Percentiles rank a stretch among this genome's conserved stretches.
Conservation (phyloP, 176 grass and related monocot genomes). For the Avena eriantha region DNA sequence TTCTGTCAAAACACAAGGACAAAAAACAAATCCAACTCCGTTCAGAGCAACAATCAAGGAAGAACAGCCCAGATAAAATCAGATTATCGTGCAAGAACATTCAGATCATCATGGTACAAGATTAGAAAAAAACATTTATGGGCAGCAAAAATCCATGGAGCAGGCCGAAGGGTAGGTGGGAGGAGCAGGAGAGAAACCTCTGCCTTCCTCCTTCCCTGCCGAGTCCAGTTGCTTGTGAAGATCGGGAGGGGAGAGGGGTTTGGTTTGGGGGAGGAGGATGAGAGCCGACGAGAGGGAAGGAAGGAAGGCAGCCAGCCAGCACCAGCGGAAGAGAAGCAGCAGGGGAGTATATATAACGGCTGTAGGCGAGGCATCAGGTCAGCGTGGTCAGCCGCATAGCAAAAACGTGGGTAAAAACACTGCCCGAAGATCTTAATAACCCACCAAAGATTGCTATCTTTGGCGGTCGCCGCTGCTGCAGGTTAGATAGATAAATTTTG, state of each 20-base stretch:
- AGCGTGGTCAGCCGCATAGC: background rate
- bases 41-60: background rate
- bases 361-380: slow-evolving; percentile 20
- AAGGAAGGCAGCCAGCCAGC: background rate
- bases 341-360: slow-evolving; percentile 44
- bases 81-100: background rate
- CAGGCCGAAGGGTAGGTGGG: background rate
- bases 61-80: background rate
- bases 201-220: background rate
- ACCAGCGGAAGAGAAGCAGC: slow-evolving; percentile 42
- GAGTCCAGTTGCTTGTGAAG: background rate
- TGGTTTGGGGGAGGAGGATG: slow-evolving; percentile 33
- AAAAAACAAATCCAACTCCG: background rate
- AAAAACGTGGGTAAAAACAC: slow-evolving; percentile 21
- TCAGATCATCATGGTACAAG: background rate
- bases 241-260: slow-evolving; percentile 36
- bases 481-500: no score
- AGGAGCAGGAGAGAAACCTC: slow-evolving; percentile 28
- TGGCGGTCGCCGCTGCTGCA: no score
- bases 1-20: slow-evolving; percentile 3
- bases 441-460: background rate
- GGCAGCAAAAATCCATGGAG: slow-evolving; percentile 27
- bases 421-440: background rate
- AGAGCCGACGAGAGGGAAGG: no score
- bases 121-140: background rate